Percentiles rank a stretch among this genome's conserved stretches.
phyloP scores from a whole-genome alignment of 1,284 basidiomycete genomes.

The Fomes fomentarius region DNA sequence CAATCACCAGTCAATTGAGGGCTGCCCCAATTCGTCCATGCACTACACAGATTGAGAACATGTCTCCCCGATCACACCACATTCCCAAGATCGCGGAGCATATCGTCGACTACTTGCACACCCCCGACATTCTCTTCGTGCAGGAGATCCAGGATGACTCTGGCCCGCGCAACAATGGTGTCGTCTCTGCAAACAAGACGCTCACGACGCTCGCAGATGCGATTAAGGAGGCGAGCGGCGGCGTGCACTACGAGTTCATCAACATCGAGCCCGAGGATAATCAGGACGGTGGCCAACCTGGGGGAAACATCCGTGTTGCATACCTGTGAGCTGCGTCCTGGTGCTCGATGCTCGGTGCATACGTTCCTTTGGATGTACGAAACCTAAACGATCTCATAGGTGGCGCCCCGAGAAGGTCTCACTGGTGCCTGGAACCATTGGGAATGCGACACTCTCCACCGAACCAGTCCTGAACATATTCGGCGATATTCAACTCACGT shows the following conservation, averaged over 20 bases:
- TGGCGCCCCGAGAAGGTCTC: constrained; percentile 35
- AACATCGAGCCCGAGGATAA: constrained; percentile 57
- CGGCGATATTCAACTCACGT: constrained; percentile 24
- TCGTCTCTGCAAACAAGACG: constrained; percentile 57
- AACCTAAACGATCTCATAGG: neutral
- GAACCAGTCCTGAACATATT: constrained; percentile 22
- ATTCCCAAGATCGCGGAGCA: constrained; percentile 56
- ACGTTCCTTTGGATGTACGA: too few relatives aligned
- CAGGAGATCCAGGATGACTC: constrained; percentile 73
- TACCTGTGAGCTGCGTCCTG: constrained; percentile 47
- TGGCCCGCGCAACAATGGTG: constrained; percentile 58
- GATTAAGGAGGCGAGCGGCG: constrained; percentile 47
- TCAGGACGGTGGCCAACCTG: constrained; percentile 64
- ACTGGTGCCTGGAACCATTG: constrained; percentile 27
- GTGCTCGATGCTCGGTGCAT: too few relatives aligned
- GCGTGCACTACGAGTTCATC: constrained; percentile 49
- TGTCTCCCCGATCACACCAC: constrained; percentile 54
- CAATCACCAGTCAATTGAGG: too few relatives aligned
- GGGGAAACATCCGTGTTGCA: constrained; percentile 67
- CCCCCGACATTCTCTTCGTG: constrained; percentile 64
- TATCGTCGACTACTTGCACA: constrained; percentile 53
- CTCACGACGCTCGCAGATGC: constrained; percentile 52
- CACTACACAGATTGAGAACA: constrained; percentile 55
- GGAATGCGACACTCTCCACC: constrained; percentile 30
- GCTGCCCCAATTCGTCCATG: neutral